phyloP scores from a whole-genome alignment of 2,329 filamentous ascomycete species.

The Trichophyton verrucosum region DNA sequence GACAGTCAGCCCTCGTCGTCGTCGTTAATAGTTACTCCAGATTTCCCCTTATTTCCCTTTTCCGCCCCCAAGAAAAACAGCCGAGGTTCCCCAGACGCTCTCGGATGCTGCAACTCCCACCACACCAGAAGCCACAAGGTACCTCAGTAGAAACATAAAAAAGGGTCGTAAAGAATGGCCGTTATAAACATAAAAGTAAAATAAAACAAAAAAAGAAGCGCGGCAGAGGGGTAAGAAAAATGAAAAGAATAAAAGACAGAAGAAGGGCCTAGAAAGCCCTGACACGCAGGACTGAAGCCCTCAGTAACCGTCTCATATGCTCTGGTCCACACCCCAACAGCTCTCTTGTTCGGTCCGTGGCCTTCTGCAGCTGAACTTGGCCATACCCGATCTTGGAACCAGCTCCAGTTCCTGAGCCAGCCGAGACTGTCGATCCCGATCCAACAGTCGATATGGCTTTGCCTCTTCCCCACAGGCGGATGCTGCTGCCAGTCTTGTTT shows the following conservation, averaged over 20 bases:
- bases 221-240: background rate
- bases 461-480: background rate
- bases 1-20: background rate
- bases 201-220: background rate
- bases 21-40: background rate
- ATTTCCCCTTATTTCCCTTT: background rate
- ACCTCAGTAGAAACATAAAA: background rate
- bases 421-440: background rate
- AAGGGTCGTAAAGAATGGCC: background rate
- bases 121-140: background rate
- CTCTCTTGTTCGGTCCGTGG: slow-evolving; percentile 19
- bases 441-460: background rate
- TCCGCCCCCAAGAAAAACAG: background rate
- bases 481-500: slow-evolving; percentile 5
- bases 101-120: background rate
- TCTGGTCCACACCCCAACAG: slow-evolving; percentile 21
- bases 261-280: slow-evolving; percentile 5
- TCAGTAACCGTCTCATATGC: slow-evolving; percentile 23
- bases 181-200: background rate
- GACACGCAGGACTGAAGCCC: slow-evolving; percentile 16
- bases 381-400: slow-evolving; percentile 6
- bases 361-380: slow-evolving; percentile 15
- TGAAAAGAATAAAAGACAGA: background rate
- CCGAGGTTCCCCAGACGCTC: background rate
- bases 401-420: background rate